Conservation (phyloP, 306 rosid species). For the Cicer judaicum region DNA sequence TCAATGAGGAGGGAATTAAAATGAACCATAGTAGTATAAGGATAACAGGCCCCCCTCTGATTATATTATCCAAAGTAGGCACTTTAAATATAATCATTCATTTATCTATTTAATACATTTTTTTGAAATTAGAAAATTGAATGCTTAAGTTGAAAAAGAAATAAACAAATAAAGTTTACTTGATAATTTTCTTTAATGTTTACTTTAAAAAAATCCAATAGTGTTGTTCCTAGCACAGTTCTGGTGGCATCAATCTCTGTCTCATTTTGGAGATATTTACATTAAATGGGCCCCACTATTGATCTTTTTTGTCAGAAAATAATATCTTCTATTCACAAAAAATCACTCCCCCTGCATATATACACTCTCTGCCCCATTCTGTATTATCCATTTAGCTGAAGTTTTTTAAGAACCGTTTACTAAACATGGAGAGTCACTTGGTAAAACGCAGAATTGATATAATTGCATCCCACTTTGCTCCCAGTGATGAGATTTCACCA, state of each 20-base stretch:
- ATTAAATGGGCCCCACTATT: constrained; percentile 38
- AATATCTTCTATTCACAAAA: constrained; percentile 16
- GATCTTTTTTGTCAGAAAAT: constrained; percentile 28
- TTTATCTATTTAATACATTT: too few species aligned
- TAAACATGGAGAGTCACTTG: constrained; percentile 63
- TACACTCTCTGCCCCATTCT: background rate
- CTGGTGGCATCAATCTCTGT: background rate
- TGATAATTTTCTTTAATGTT: too few species aligned
- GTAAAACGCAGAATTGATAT: constrained; percentile 71
- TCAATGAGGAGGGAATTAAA: too few species aligned
- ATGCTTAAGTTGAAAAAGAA: too few species aligned
- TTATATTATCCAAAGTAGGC: too few species aligned
- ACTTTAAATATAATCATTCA: too few species aligned
- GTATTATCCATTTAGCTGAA: constrained; percentile 34
- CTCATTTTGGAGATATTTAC: constrained; percentile 46
- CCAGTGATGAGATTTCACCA: constrained; percentile 61
- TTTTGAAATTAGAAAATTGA: too few species aligned
- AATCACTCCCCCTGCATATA: constrained; percentile 23
- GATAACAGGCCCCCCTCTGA: too few species aligned
- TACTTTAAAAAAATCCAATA: too few species aligned
- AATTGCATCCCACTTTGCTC: constrained; percentile 66
- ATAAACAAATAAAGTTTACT: too few species aligned
- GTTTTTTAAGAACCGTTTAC: background rate
- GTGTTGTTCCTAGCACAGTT: background rate
- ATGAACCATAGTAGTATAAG: too few species aligned